These are phyloP conservation scores for Emericellopsis terricola DNA, from an alignment of 495 filamentous ascomycete species.

Conservation along the genomic window DNA sequence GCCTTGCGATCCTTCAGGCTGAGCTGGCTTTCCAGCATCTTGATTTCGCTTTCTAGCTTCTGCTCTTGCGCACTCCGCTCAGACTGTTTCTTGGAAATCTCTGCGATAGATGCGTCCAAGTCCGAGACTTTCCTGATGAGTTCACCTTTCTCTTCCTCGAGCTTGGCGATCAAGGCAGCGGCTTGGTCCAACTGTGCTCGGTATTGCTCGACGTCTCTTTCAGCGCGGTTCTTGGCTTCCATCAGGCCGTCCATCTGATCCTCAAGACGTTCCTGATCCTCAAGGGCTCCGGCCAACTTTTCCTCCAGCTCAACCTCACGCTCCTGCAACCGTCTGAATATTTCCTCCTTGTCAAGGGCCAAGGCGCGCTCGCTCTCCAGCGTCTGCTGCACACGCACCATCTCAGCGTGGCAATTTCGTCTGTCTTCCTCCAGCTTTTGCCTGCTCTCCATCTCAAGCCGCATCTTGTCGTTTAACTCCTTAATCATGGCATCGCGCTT, in stretches of 20 bases:
- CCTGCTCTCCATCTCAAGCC: slow-evolving; percentile 52
- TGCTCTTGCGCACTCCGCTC: slow-evolving; percentile 56
- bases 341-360: slow-evolving; percentile 94
- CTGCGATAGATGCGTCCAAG: slow-evolving; percentile 46
- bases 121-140: slow-evolving; percentile 46
- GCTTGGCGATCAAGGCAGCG: slow-evolving; percentile 60
- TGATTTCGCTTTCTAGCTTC: slow-evolving; percentile 59
- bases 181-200: slow-evolving; percentile 80
- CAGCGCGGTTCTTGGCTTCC: slow-evolving; percentile 72
- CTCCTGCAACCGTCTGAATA: slow-evolving; percentile 83
- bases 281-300: slow-evolving; percentile 79
- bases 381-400: slow-evolving; percentile 77
- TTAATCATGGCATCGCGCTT: slow-evolving; percentile 85
- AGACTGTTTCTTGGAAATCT: slow-evolving; percentile 45
- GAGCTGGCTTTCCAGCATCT: slow-evolving; percentile 83
- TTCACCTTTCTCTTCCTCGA: slow-evolving; percentile 71
- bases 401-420: slow-evolving; percentile 67
- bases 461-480: slow-evolving; percentile 67
- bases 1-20: slow-evolving; percentile 79
- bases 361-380: slow-evolving; percentile 89
- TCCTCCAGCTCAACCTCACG: slow-evolving; percentile 80
- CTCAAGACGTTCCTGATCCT: slow-evolving; percentile 88
- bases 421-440: slow-evolving; percentile 82
- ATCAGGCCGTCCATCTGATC: slow-evolving; percentile 83
- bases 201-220: slow-evolving; percentile 65